Conservation (phyloP, 2,329 filamentous ascomycete genomes). For the Didymella sp. region DNA sequence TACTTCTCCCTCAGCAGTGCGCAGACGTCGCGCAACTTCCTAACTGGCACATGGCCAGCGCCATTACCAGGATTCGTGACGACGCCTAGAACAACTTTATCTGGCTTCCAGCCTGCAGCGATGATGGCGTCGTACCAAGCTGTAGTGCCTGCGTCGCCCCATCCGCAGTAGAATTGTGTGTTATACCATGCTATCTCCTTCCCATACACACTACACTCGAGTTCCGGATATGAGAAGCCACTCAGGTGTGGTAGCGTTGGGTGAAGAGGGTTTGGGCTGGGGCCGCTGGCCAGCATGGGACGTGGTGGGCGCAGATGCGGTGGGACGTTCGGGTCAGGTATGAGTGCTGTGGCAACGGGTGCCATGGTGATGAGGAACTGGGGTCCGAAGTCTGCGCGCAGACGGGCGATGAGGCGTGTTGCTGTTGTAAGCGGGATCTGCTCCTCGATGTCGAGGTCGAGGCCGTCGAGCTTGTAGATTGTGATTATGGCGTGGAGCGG, state of each 20-base stretch:
- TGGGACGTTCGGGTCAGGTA: constrained; percentile 53
- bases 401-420: constrained; percentile 57
- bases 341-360: constrained; percentile 78
- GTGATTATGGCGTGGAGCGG: constrained; percentile 72
- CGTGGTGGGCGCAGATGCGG: constrained; percentile 40
- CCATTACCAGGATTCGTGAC: constrained; percentile 82
- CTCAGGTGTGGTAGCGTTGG: constrained; percentile 67
- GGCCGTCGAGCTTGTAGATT: constrained; percentile 54
- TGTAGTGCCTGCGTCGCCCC: constrained; percentile 69
- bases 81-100: constrained; percentile 79
- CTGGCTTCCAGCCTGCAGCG: constrained; percentile 71
- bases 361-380: constrained; percentile 80
- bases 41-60: constrained; percentile 65
- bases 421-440: constrained; percentile 70
- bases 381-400: constrained; percentile 69
- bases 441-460: constrained; percentile 67
- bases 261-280: constrained; percentile 44
- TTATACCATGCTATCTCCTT: constrained; percentile 82
- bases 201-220: constrained; percentile 62
- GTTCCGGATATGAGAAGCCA: constrained; percentile 79
- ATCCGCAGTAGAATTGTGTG: constrained; percentile 91
- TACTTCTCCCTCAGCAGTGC: constrained; percentile 65
- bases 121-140: constrained; percentile 62
- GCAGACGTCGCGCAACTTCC: constrained; percentile 64
- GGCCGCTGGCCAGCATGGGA: constrained; percentile 37